phyloP scores from a whole-genome alignment of 75 land plant species.

The Pinus taeda region DNA sequence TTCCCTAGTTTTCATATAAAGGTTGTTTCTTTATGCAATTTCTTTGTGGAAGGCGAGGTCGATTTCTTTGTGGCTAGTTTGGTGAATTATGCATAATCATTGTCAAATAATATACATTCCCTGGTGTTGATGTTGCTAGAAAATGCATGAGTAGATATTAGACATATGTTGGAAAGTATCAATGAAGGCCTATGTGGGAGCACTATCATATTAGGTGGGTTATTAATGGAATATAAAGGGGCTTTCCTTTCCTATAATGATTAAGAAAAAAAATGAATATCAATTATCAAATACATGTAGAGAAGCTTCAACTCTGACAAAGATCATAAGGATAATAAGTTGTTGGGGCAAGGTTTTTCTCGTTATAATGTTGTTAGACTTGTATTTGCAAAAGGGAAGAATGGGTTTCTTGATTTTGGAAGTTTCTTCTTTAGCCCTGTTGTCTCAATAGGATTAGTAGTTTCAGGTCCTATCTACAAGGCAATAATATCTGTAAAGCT shows the following conservation, averaged over 20 bases:
- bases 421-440: constrained; percentile 29
- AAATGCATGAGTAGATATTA: too few relatives aligned
- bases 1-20: constrained; percentile 44
- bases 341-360: background rate
- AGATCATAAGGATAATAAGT: background rate
- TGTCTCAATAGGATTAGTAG: constrained; percentile 28
- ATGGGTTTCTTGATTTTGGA: constrained; percentile 24
- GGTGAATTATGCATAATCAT: too few relatives aligned
- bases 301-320: background rate
- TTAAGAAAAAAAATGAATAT: background rate
- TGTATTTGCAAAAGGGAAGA: constrained; percentile 37
- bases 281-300: background rate
- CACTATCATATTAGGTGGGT: constrained; percentile 27
- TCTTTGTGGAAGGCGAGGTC: too few relatives aligned
- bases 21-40: constrained; percentile 21
- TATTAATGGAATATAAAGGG: constrained; percentile 7
- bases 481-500: constrained; percentile 36
- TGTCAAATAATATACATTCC: too few relatives aligned
- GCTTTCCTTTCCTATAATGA: constrained; percentile 14
- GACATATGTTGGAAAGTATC: background rate
- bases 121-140: too few relatives aligned
- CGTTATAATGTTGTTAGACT: constrained; percentile 26
- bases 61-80: too few relatives aligned
- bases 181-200: constrained; percentile 23
- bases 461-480: constrained; percentile 40